phyloP scores from a whole-genome alignment of 768 basidiomycete species.

The Tylopilus felleus region DNA sequence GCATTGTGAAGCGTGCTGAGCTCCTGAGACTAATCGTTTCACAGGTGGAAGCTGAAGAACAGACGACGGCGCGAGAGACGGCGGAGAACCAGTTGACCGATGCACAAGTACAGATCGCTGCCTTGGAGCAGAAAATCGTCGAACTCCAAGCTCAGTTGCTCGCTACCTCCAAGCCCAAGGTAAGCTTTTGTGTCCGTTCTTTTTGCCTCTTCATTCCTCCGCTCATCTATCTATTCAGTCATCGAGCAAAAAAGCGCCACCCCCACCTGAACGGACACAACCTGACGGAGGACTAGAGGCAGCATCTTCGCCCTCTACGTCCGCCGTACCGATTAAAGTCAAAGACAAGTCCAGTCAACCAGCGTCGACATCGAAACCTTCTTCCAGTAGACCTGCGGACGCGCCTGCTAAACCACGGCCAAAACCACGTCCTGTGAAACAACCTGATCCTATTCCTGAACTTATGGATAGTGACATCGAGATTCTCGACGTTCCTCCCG shows the following conservation, averaged over 20 bases:
- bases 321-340: constrained; percentile 5
- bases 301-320: constrained; percentile 14
- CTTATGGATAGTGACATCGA: constrained; percentile 33
- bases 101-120: constrained; percentile 25
- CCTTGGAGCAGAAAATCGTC: constrained; percentile 38
- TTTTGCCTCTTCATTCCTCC: constrained; percentile 16
- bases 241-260: constrained; percentile 8
- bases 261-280: constrained; percentile 5
- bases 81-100: constrained; percentile 34
- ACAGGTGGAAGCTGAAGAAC: constrained; percentile 40
- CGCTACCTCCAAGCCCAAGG: constrained; percentile 32
- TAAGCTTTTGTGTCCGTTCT: background rate
- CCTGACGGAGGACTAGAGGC: constrained; percentile 27
- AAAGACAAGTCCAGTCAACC: constrained; percentile 18
- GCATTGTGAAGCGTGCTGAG: background rate
- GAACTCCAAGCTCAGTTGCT: constrained; percentile 46
- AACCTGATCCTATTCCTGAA: constrained; percentile 14
- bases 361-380: constrained; percentile 14
- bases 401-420: constrained; percentile 22
- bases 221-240: constrained; percentile 6
- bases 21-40: background rate
- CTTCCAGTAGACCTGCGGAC: constrained; percentile 16
- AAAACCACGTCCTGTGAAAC: constrained; percentile 20
- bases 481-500: constrained; percentile 17
- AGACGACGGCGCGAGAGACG: constrained; percentile 36